phyloP scores from a whole-genome alignment of 768 basidiomycete species.

The Lyophyllum semitale region DNA sequence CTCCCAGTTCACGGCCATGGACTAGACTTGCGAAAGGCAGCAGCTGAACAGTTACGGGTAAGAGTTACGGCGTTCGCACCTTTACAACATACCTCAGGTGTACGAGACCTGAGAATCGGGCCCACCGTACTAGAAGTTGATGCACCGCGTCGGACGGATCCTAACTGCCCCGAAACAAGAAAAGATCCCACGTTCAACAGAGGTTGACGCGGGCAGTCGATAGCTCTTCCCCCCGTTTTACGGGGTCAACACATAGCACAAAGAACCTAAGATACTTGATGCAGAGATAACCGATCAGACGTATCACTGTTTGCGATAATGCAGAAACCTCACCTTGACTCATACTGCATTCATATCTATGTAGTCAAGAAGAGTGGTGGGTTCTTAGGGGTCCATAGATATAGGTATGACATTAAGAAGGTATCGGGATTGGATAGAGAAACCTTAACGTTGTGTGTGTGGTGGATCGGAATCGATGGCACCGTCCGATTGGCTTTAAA shows the following conservation, averaged over 20 bases:
- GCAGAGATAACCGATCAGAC: background rate
- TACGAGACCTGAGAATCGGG: slow-evolving; percentile 16
- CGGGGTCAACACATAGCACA: background rate
- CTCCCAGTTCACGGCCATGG: no score
- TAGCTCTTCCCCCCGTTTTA: background rate
- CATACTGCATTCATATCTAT: background rate
- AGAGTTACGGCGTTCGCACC: background rate
- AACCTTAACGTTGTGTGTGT: slow-evolving; percentile 1
- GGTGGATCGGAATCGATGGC: background rate
- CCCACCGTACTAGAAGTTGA: slow-evolving; percentile 6
- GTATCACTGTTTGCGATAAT: background rate
- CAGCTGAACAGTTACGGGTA: background rate
- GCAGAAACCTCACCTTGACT: background rate
- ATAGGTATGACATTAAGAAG: background rate
- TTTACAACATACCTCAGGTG: background rate
- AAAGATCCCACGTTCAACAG: background rate
- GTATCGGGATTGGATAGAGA: slow-evolving; percentile 5
- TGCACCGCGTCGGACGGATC: slow-evolving; percentile 13
- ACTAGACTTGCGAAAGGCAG: background rate
- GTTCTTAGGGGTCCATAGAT: slow-evolving; percentile 3
- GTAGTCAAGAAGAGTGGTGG: background rate
- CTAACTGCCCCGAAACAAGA: background rate
- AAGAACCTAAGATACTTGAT: background rate
- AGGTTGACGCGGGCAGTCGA: background rate
- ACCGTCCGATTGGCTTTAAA: slow-evolving; percentile 1